phyloP scores from a whole-genome alignment of 2,329 filamentous ascomycete species.

The Talaromyces sp. region DNA sequence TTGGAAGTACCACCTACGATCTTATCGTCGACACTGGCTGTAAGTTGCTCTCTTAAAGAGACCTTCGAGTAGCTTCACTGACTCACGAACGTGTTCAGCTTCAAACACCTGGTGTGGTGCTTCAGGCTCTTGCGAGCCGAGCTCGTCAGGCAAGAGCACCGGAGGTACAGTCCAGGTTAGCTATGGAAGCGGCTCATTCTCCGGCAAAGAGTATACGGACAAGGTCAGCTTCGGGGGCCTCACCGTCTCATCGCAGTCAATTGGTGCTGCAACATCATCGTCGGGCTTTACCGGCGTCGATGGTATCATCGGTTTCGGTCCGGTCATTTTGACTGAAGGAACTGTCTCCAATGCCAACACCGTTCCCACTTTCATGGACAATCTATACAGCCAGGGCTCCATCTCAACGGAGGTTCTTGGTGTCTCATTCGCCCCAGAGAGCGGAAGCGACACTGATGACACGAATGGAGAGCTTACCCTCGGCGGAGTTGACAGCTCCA shows the following conservation, averaged over 20 bases:
- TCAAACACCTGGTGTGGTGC: constrained; percentile 15
- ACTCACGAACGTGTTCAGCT: neutral
- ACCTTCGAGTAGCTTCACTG: neutral
- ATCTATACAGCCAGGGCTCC: constrained; percentile 9
- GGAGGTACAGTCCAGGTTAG: constrained; percentile 2
- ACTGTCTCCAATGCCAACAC: constrained; percentile 12
- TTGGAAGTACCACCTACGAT: neutral
- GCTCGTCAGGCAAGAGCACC: constrained; percentile 5
- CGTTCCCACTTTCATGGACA: constrained; percentile 13
- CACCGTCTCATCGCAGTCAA: constrained; percentile 10
- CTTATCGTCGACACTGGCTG: constrained; percentile 14
- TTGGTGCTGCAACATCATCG: neutral
- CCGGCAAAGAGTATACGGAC: constrained; percentile 8
- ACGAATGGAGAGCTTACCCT: constrained; percentile 13
- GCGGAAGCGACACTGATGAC: constrained; percentile 12
- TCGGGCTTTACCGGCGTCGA: constrained; percentile 7
- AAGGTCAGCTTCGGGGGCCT: constrained; percentile 11
- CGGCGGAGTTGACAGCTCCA: constrained; percentile 9
- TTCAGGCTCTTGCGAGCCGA: constrained; percentile 7
- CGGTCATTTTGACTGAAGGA: constrained; percentile 8
- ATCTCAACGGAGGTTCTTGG: constrained; percentile 9
- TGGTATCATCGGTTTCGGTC: constrained; percentile 13
- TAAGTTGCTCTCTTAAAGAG: neutral
- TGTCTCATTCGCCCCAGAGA: constrained; percentile 7
- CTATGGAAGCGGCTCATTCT: constrained; percentile 13